A percentile compares a stretch with the other conserved stretches of the same genome.
These are phyloP conservation scores for Globisporangium parvum DNA, from an alignment of 352 stramenopile genomes.

Conservation along the genomic window DNA sequence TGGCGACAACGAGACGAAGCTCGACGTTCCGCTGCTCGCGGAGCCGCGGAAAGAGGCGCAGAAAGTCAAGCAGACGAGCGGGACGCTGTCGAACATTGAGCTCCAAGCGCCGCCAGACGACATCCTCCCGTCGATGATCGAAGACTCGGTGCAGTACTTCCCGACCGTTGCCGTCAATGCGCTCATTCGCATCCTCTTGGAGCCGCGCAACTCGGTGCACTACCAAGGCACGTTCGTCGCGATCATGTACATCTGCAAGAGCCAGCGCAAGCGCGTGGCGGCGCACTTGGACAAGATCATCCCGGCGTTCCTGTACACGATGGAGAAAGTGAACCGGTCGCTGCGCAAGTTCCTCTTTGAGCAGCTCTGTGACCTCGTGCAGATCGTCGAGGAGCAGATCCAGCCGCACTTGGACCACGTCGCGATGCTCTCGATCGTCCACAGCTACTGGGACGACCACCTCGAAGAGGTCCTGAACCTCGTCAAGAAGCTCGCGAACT, in stretches of 20 bases:
- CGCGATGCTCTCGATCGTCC: slow-evolving; percentile 75
- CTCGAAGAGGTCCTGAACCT: slow-evolving; percentile 96
- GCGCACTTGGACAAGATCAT: slow-evolving; percentile 97
- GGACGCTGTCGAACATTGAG: slow-evolving; percentile 53
- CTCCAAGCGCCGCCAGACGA: slow-evolving; percentile 67
- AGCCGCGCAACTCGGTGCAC: slow-evolving; percentile 94
- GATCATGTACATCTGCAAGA: slow-evolving; percentile 99
- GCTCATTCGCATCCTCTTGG: slow-evolving; percentile 96
- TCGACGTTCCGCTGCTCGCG: slow-evolving; percentile 41
- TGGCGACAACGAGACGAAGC: slow-evolving; percentile 41
- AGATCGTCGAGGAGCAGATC: slow-evolving; percentile 96
- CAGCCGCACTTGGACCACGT: slow-evolving; percentile 84
- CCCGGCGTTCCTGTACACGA: slow-evolving; percentile 94
- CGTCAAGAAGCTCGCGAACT: slow-evolving; percentile 90
- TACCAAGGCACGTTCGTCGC: slow-evolving; percentile 97
- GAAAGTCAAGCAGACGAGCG: slow-evolving; percentile 70
- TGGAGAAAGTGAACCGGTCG: slow-evolving; percentile 84
- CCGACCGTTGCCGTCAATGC: slow-evolving; percentile 95
- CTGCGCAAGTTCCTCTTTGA: slow-evolving; percentile 95
- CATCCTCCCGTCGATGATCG: slow-evolving; percentile 75
- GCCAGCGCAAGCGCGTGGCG: slow-evolving; percentile 90
- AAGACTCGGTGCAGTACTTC: slow-evolving; percentile 93
- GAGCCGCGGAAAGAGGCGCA: slow-evolving; percentile 49
- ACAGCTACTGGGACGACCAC: slow-evolving; percentile 89
- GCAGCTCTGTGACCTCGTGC: slow-evolving; percentile 94